Base-by-base conservation (phyloP, 306 rosid genomes). In the Alnus rubra region DNA sequence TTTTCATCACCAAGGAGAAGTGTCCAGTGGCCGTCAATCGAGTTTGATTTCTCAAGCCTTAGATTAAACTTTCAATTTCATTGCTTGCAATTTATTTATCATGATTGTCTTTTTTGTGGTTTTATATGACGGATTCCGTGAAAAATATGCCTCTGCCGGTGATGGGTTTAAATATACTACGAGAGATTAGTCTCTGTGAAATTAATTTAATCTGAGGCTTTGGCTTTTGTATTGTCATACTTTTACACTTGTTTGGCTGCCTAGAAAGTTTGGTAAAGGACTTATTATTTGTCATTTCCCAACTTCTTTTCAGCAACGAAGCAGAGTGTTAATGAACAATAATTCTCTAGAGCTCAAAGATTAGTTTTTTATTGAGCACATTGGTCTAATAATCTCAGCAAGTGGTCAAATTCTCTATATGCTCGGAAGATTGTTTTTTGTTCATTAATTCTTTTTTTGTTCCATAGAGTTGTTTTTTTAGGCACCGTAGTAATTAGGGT, bases 121-220 rank as follows among this genome's bases (percentile, higher is more conserved):
- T 42, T 4, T 7, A 1, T 28, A 1, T 9, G 44, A 42, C 18
- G 39, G 30, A n/a, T 31, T 33, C 0, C 11, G 6, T 4, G 12
- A 9, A 42, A 4, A 35, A 1, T 5, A 39, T 53, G 71, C 8
- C 0, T 74, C 82, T 82, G 89, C 92, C 94, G 50, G 18, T 88
- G 95, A 90, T 88, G 95, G 92, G 2, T 75, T 79, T 92, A 88
- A 90, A 89, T 92, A 84, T 90, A 90, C 95, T 89, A 70, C 65
- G 96, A 90, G 93, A 89, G 83, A 39, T 0, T 85, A 30, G 19
- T 48, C 63, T 88, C 97, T 16, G 50, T 89, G 94, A 93, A 45
- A 82, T 73, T 7, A 76, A 62, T 69, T 71, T 30, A 49, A 23
- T 75, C 96, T 92, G 97, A 92, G 97, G 97, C 93, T 84, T 59